phyloP scores from a whole-genome alignment of 2,329 filamentous ascomycete genomes.

The Xylariaceae sp. region DNA sequence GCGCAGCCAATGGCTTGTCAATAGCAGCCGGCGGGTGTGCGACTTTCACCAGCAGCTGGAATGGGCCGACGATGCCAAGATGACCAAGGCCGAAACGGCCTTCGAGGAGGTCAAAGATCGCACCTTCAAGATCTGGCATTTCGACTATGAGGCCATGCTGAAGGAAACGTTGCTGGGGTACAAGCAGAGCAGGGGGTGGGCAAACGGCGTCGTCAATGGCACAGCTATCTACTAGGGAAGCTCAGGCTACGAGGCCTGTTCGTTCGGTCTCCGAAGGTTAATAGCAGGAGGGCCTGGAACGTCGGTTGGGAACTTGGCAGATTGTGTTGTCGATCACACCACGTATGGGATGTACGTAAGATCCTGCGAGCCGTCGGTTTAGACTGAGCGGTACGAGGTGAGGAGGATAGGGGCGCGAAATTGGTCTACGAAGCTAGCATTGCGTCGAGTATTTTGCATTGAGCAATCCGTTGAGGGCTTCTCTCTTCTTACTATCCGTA shows the following conservation, averaged over 20 bases:
- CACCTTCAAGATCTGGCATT: constrained; percentile 34
- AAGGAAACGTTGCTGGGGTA: constrained; percentile 29
- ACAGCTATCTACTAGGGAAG: constrained; percentile 5
- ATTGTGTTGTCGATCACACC: not conserved
- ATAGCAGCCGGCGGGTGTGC: constrained; percentile 34
- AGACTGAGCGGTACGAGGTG: not conserved
- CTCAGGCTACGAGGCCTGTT: not conserved
- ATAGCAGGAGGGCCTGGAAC: not conserved
- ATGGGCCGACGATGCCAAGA: constrained; percentile 28
- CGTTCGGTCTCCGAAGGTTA: constrained; percentile 3
- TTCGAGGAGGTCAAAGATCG: constrained; percentile 34
- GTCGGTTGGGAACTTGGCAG: not conserved
- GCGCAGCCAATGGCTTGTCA: constrained; percentile 35
- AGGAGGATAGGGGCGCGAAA: not conserved
- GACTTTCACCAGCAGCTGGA: constrained; percentile 28
- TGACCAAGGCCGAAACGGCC: constrained; percentile 32
- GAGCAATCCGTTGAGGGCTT: too few relatives aligned
- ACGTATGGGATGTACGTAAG: not conserved
- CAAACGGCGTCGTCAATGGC: constrained; percentile 11
- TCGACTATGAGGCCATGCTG: constrained; percentile 33
- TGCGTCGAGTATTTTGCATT: too few relatives aligned
- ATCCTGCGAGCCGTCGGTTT: not conserved
- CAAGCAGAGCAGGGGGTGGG: constrained; percentile 15
- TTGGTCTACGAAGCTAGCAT: not conserved
- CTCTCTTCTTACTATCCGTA: too few relatives aligned